Base-by-base conservation (phyloP, 164 flowering plant species). In the Santalum album region DNA sequence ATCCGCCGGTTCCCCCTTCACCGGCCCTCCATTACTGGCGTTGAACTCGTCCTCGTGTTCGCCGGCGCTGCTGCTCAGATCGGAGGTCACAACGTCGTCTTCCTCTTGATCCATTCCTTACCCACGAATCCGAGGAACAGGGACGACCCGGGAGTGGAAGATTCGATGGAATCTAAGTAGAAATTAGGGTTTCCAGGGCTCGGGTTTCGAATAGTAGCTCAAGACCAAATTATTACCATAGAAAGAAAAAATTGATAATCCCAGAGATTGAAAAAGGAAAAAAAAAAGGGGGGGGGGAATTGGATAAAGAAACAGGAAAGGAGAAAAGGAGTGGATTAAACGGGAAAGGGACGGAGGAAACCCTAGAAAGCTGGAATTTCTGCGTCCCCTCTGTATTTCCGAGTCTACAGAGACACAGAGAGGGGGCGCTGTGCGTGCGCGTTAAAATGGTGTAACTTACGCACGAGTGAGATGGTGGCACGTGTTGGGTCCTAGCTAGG, bases 1-100 rank as follows among this genome's bases (percentile, higher is more conserved):
- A 18, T 51, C 58, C 0, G 48, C n/a, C 6, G 60, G 66, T 63
- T 69, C 73, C 4, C 57, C 66, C 56, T 69, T 69, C 49, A 62
- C 19, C 7, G 57, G 50, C 47, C 54, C 18, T 2, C 25, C 55
- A 2, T 52, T 18, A 2, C 45, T 18, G 19, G 20, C 3, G 40
- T 48, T 38, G 43, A 40, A 14, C 25, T 42, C 39, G 7, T 46
- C 48, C 0, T 46, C 53, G 2, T 32, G 63, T 9, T 62, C 67
- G 1, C 53, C 66, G 29, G 67, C 55, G 50, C 68, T 51, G 27
- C 45, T 46, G 64, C 65, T 63, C 27, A 63, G 52, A 63, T 68
- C 72, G 21, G 68, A 63, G 24, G 61, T 17, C 2, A 48, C 62
- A 14, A 29, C 72, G 25, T 34, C 65, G 53, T 65, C 69, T 46